Evolutionary conservation across 1,284 basidiomycete species (phyloP).

Genomic region (Hemileccinum hortonii): DNA sequence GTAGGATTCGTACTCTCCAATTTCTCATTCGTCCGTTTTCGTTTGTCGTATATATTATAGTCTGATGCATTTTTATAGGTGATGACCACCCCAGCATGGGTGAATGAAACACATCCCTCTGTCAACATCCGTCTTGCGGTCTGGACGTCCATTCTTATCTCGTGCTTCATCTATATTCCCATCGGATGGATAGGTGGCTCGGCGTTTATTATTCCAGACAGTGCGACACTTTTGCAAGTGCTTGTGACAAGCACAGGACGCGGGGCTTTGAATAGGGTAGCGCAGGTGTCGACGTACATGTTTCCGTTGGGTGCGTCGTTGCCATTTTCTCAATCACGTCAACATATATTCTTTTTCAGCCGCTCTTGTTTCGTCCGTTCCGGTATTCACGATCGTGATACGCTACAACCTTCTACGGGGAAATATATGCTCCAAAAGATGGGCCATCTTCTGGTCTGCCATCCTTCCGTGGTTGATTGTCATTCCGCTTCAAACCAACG

Average conservation of each 20-base stretch:
- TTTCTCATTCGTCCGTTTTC: no score
- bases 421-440: conserved; percentile 23
- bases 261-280: conserved; percentile 7
- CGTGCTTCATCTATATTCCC: conserved; percentile 24
- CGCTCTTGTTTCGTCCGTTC: conserved; percentile 27
- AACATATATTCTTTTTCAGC: conserved; percentile 8
- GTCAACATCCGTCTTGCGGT: conserved; percentile 22
- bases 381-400: conserved; percentile 25
- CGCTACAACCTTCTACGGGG: conserved; percentile 27
- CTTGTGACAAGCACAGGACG: conserved; percentile 7
- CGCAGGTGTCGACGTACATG: conserved; percentile 21
- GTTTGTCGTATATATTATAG: not conserved
- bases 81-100: conserved; percentile 25
- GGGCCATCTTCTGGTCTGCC: conserved; percentile 25
- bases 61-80: conserved; percentile 10
- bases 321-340: not conserved
- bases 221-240: conserved; percentile 19
- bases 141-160: conserved; percentile 23
- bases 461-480: conserved; percentile 23
- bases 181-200: conserved; percentile 24
- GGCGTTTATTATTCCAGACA: conserved; percentile 9
- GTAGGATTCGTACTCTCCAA: no score
- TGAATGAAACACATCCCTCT: conserved; percentile 24
- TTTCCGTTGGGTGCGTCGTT: conserved; percentile 22
- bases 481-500: conserved; percentile 29